Conservation (phyloP, 805 yeast genomes). For the Candida insectalens region DNA sequence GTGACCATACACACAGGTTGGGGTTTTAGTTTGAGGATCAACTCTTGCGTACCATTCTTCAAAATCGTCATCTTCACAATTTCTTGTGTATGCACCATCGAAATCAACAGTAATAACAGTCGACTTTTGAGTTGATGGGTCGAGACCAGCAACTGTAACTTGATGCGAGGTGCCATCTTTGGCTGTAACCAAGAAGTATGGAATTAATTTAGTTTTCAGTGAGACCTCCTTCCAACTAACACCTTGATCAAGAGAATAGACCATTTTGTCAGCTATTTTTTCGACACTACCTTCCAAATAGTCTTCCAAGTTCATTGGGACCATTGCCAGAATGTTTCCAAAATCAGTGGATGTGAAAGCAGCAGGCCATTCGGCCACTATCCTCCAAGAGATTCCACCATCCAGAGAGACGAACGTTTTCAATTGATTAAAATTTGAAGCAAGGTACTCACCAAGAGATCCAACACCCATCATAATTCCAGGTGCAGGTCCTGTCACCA, state of each 20-base stretch:
- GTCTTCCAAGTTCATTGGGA: conserved; percentile 27
- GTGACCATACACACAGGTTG: conserved; percentile 60
- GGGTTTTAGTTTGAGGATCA: conserved; percentile 20
- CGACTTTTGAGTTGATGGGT: conserved; percentile 5
- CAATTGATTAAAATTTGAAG: conserved; percentile 10
- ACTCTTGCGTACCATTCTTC: conserved; percentile 55
- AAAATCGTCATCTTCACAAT: conserved; percentile 42
- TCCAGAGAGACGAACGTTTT: conserved; percentile 60
- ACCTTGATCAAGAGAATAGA: conserved; percentile 69
- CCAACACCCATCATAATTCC: conserved; percentile 62
- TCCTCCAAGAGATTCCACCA: conserved; percentile 68
- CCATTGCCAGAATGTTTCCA: conserved; percentile 62
- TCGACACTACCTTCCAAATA: conserved; percentile 19
- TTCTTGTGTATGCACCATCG: conserved; percentile 36
- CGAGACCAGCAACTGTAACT: conserved; percentile 41
- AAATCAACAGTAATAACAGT: conserved; percentile 41
- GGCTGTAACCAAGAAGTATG: conserved; percentile 29
- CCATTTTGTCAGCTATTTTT: conserved; percentile 12
- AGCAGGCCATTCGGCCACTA: conserved; percentile 42
- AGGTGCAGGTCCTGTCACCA: conserved; percentile 44
- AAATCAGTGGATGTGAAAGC: conserved; percentile 61
- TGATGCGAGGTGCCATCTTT: conserved; percentile 62
- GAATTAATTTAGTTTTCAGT: conserved; percentile 30
- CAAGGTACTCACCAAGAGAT: conserved; percentile 59
- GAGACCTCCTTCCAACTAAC: conserved; percentile 44